These are phyloP conservation scores for Zalaria obscura DNA, from an alignment of 2,329 filamentous ascomycete species.

Conservation along the genomic window DNA sequence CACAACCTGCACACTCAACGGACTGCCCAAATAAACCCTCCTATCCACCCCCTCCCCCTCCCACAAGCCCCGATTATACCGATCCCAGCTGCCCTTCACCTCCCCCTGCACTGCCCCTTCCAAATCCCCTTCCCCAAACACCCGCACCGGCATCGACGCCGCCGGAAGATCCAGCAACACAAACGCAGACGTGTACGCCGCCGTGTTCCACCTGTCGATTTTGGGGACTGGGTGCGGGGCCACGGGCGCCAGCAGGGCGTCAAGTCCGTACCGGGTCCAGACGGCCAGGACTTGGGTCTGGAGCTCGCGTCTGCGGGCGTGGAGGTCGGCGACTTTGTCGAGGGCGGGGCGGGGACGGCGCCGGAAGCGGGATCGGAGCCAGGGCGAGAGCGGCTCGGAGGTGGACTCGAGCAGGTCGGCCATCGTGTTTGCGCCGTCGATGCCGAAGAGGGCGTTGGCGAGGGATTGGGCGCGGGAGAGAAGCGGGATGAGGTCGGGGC, in stretches of 20 bases:
- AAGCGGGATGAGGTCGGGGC: conserved; percentile 38
- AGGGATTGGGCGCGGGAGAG: conserved; percentile 42
- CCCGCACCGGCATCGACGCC: conserved; percentile 40
- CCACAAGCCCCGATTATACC: conserved; percentile 44
- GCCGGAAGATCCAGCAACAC: conserved; percentile 50
- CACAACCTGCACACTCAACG: conserved; percentile 43
- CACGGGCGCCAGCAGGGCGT: conserved; percentile 49
- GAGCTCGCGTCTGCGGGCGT: conserved; percentile 36
- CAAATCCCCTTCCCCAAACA: conserved; percentile 35
- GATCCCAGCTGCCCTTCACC: conserved; percentile 43
- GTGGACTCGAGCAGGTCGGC: conserved; percentile 42
- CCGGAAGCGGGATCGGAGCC: conserved; percentile 39
- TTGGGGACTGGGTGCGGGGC: conserved; percentile 49
- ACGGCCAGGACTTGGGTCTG: conserved; percentile 43
- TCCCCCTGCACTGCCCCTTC: conserved; percentile 27
- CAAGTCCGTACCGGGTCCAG: conserved; percentile 37
- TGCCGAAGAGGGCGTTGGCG: conserved; percentile 42
- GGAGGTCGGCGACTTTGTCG: conserved; percentile 35
- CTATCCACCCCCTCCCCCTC: conserved; percentile 37
- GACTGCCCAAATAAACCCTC: conserved; percentile 38
- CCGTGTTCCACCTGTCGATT: conserved; percentile 48
- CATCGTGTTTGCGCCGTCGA: conserved; percentile 42
- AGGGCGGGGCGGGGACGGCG: conserved; percentile 34
- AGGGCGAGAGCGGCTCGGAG: conserved; percentile 44
- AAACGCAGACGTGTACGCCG: conserved; percentile 47